phyloP scores from a whole-genome alignment of 345 rosid species.

The Corchorus olitorius region DNA sequence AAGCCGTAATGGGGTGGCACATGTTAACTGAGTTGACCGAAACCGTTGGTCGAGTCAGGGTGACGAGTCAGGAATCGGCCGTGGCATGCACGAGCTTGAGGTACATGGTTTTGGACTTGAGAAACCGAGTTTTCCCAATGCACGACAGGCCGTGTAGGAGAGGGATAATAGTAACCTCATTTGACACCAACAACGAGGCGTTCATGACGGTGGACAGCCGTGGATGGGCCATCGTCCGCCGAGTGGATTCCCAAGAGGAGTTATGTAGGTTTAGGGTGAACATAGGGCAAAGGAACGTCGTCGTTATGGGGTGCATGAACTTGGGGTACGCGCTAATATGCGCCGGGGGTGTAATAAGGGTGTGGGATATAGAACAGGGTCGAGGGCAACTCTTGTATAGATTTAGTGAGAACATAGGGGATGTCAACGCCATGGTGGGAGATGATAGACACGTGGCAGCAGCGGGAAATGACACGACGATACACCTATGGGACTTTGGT shows the following conservation, averaged over 20 bases:
- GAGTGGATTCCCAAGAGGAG: constrained; percentile 39
- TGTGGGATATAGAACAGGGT: constrained; percentile 59
- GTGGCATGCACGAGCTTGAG: constrained; percentile 73
- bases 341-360: constrained; percentile 63
- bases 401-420: constrained; percentile 56
- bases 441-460: constrained; percentile 83
- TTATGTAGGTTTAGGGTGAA: constrained; percentile 53
- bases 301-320: constrained; percentile 72
- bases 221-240: constrained; percentile 61
- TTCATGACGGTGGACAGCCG: constrained; percentile 56
- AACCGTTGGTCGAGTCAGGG: constrained; percentile 63
- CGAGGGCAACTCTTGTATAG: constrained; percentile 50
- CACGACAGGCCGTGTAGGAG: constrained; percentile 39
- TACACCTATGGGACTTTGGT: constrained; percentile 94
- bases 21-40: constrained; percentile 64
- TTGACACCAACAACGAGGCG: constrained; percentile 48
- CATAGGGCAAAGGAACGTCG: constrained; percentile 28
- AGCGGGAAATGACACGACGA: constrained; percentile 35
- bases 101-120: constrained; percentile 50
- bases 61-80: constrained; percentile 52
- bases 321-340: constrained; percentile 62
- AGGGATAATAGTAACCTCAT: constrained; percentile 49
- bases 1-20: constrained; percentile 79
- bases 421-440: constrained; percentile 56
- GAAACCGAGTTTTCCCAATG: constrained; percentile 51